Base-by-base conservation (phyloP, 139 green algal species). In the Chlamydomonas asymmetrica region DNA sequence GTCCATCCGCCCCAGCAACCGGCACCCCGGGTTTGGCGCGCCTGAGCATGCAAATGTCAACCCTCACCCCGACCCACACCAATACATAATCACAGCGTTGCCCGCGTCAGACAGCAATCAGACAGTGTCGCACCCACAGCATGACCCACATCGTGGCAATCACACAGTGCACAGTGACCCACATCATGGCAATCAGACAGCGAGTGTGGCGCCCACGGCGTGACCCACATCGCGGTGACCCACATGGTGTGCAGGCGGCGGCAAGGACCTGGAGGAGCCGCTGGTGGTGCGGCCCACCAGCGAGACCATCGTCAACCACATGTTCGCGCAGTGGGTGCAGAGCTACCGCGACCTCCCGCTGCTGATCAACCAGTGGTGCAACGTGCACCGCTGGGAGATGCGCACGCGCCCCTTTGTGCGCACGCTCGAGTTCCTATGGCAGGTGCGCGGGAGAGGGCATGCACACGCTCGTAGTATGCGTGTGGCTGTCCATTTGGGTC, bases 231-330 rank as follows among this genome's bases (percentile, higher is more conserved):
- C 63, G 1, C 7, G n/a, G n/a, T n/a, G n/a, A n/a, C n/a, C n/a
- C n/a, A n/a, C n/a, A n/a, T n/a, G n/a, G n/a, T n/a, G n/a, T 75
- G 63, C 86, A 93, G 90, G 87, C 49, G 93, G 93, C 37, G 93
- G 93, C 73, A 97, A 98, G 90, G 95, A 98, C 29, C 85, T 99
- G 66, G 96, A 99, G 77, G 96, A 99, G 84, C 91, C 93, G 1
- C 91, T 99, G 66, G 97, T 97, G 72, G 94, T 99, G 74, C 87
- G 97, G 22, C 97, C 97, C 56, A 99, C 97, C 41, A 92, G 73
- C 29, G 97, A 99, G 88, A 98, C 97, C 29, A 98, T 99, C 39
- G 90, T 99, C 31, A 99, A 99, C 86, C 92, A 98, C 90, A 98
- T 99, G 94, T 97, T 99, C 74, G 73, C 90, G 1, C 73, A 74